Base-by-base conservation (phyloP, 2,329 filamentous ascomycete species). In the Monilinia polystroma region DNA sequence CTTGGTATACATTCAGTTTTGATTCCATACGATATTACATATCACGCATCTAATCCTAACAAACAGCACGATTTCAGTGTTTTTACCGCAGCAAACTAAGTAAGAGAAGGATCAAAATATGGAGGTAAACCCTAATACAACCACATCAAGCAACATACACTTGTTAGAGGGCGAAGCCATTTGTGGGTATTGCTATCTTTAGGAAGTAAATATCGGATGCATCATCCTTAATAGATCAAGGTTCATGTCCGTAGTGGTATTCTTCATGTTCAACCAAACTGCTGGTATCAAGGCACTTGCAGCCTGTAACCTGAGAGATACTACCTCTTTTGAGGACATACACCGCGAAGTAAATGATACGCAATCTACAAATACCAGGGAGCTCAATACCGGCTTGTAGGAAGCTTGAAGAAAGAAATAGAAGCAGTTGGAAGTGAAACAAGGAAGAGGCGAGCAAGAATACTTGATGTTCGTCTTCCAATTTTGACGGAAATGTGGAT, bases 241-340 rank as follows among this genome's bases (percentile, higher is more conserved):
- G 29, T 23, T 23, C 7, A 23, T 2, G 4, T 29, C 29, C 4
- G 29, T 16, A 45, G 18, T 45, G 29, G 43, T 23, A 20, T 49
- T 16, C 12, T 23, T 26, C 7, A 18, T 35, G 18, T 18, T 35
- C 11, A 59, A 59, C 57, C 20, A 49, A 49, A 59, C 57, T 59
- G 29, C 32, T 18, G 57, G 57, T 59, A 59, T 59, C 43, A 14
- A 35, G 23, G 29, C 20, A 35, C 26, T 6, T 60, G 43, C 57
- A 35, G 6, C 43, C 20, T 60, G 26, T 11, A 10, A 18, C 23
- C 43, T 32, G 57, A 35, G 12, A 32, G 20, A 60, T 20, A 60
- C 18, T 14, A 12, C 29, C 26, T 23, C 16, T 47, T 47, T 49
- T 49, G 43, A 59, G 26, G 3, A 14, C 29, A 14, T 16, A 6